Base-by-base conservation (phyloP, 2,329 filamentous ascomycete species). In the Epichloe gansuensis region DNA sequence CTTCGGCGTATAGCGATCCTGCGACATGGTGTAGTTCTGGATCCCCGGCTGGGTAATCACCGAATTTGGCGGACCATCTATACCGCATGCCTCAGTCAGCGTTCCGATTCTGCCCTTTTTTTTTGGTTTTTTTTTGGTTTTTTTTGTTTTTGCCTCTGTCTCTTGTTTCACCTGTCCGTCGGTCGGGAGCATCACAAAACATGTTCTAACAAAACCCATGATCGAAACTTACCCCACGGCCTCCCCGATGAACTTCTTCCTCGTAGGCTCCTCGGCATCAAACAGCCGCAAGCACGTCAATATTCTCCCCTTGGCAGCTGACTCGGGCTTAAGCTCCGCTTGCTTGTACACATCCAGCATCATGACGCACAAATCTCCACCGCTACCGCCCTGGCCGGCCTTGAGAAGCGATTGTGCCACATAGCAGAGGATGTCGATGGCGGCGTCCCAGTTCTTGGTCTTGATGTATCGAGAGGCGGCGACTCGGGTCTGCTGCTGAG, bases 401-500 rank as follows among this genome's bases (percentile, higher is more conserved):
- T 89, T 86, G 43, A 98, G 78, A 9, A 98, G 79, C 31, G 90
- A 84, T 60, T 87, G 83, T 1, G 91, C 85, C 56, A 95, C 93
- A 58, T 80, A 85, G 67, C 80, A 84, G 58, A 98, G 78, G 58
- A 97, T 85, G 59, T 95, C 87, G 65, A 89, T 84, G 47, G 94
- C 93, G 12, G 89, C 85, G 59, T 77, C 68, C 78, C 87, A 96
- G 76, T 91, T 91, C 55, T 80, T 74, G 43, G 85, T 78, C 73
- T 97, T 97, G 67, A 91, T 82, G 72, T 98, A 95, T 53, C 94
- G 89, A 40, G 89, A 85, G 55, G 90, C 90, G 60, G 96, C 91
- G 51, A 96, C 90, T 56, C 93, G 89, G 59, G 95, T 88, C 74
- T 98, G 93, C 70, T 98, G 93, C 72, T 97, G 91, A 53, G 93